A percentile compares a stretch with the other conserved stretches of the same genome.
phyloP scores from a whole-genome alignment of 495 filamentous ascomycete genomes.

The Aspergillus leporis region DNA sequence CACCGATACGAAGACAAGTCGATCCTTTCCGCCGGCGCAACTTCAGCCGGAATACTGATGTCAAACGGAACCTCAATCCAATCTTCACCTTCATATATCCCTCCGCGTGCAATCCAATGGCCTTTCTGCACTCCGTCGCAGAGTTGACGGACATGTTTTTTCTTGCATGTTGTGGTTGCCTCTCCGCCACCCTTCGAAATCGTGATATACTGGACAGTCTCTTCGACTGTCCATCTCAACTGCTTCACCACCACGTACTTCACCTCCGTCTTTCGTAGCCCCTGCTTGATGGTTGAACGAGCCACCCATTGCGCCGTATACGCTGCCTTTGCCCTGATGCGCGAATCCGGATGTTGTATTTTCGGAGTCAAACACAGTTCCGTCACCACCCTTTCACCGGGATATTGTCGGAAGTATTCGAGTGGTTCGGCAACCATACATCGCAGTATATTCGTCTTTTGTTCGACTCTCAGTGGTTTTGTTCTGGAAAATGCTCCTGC shows the following conservation, averaged over 20 bases:
- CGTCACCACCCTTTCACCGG: not conserved
- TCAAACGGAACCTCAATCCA: slow-evolving; percentile 4
- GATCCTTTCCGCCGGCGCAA: not conserved
- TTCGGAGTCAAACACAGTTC: not conserved
- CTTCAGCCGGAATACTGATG: not conserved
- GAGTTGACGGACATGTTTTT: not conserved
- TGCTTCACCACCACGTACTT: slow-evolving; percentile 12
- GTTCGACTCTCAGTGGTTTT: not conserved
- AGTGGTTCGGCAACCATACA: not conserved
- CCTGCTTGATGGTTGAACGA: slow-evolving; percentile 6
- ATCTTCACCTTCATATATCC: not conserved
- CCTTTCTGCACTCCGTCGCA: slow-evolving; percentile 1
- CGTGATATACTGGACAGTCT: slow-evolving; percentile 6
- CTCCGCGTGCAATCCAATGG: slow-evolving; percentile 2
- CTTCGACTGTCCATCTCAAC: slow-evolving; percentile 13
- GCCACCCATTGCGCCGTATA: slow-evolving; percentile 3
- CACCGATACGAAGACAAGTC: not conserved
- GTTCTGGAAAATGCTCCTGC: not conserved
- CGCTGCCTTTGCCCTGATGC: not conserved
- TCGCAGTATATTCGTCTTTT: not conserved
- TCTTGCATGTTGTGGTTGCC: not conserved
- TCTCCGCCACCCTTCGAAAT: not conserved
- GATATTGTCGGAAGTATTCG: not conserved
- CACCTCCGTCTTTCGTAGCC: slow-evolving; percentile 9
- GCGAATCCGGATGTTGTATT: not conserved